Percentiles rank a stretch among this genome's conserved stretches.
phyloP scores from a whole-genome alignment of 768 basidiomycete species.

The Crucibulum laeve region DNA sequence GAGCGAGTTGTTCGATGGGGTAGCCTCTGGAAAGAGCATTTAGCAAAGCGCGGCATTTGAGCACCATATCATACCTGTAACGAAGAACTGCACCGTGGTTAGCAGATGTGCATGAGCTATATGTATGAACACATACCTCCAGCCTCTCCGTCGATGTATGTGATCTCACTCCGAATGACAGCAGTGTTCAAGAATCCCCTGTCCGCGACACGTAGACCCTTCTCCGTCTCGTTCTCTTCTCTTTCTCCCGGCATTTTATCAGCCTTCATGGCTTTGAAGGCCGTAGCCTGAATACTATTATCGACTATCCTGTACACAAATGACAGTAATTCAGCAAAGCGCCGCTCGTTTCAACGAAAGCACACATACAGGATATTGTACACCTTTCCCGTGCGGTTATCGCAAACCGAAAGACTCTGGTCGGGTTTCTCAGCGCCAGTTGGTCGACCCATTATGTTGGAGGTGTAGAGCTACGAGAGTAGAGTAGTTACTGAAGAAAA shows the following conservation, averaged over 20 bases:
- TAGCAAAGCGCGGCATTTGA: not conserved
- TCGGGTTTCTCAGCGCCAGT: constrained; percentile 10
- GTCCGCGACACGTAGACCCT: constrained; percentile 75
- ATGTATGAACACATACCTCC: constrained; percentile 40
- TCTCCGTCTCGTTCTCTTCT: constrained; percentile 79
- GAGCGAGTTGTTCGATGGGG: constrained; percentile 88
- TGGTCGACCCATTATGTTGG: constrained; percentile 22
- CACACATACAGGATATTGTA: constrained; percentile 67
- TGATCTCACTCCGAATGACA: constrained; percentile 76
- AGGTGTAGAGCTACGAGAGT: constrained; percentile 1
- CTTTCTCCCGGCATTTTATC: constrained; percentile 53
- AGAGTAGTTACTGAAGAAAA: not conserved
- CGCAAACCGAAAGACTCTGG: constrained; percentile 60
- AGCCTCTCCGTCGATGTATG: constrained; percentile 87
- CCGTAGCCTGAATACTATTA: constrained; percentile 76
- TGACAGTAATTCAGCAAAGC: not conserved
- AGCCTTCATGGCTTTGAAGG: constrained; percentile 75
- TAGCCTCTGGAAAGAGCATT: constrained; percentile 56
- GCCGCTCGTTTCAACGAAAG: not conserved
- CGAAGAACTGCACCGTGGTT: constrained; percentile 44
- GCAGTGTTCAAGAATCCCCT: constrained; percentile 83
- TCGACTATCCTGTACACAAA: constrained; percentile 56
- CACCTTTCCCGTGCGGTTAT: constrained; percentile 82
- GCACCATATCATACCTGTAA: constrained; percentile 48
- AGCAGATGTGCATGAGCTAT: not conserved